These are phyloP conservation scores for Gracilaria vermiculophylla DNA, from an alignment of 23 red algal genomes.

Conservation along the genomic window DNA sequence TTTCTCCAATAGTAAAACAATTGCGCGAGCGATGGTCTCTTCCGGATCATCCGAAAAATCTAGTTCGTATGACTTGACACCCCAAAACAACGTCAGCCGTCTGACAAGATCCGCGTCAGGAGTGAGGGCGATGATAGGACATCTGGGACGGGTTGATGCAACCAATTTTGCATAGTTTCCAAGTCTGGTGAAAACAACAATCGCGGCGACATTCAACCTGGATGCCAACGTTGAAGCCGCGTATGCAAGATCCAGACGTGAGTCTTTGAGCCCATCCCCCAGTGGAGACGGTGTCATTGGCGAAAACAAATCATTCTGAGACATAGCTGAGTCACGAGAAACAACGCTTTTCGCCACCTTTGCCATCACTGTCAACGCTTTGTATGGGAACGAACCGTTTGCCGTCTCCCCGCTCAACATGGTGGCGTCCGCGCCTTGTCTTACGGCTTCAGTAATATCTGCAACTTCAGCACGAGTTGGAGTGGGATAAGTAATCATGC, in stretches of 20 bases:
- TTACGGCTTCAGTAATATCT: constrained; percentile 91
- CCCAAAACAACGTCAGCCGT: constrained; percentile 90
- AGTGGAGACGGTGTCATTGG: constrained; percentile 1
- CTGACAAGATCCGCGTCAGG: constrained; percentile 72
- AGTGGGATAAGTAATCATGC: constrained; percentile 96
- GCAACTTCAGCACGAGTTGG: constrained; percentile 97
- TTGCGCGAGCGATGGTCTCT: constrained; percentile 78
- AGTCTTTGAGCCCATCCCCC: constrained; percentile 10
- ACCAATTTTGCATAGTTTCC: constrained; percentile 84
- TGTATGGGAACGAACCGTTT: constrained; percentile 87
- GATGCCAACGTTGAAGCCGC: constrained; percentile 82
- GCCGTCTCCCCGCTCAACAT: constrained; percentile 99
- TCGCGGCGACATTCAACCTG: constrained; percentile 76
- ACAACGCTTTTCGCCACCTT: constrained; percentile 81
- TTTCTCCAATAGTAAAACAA: constrained; percentile 58
- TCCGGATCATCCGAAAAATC: constrained; percentile 89
- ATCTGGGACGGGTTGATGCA: constrained; percentile 70
- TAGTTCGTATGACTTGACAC: constrained; percentile 77
- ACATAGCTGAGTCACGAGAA: constrained; percentile 50
- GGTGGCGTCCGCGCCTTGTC: constrained; percentile 95
- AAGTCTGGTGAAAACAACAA: constrained; percentile 88
- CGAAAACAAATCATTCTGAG: constrained; percentile 58
- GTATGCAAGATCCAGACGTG: constrained; percentile 63
- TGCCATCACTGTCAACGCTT: constrained; percentile 86
- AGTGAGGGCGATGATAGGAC: constrained; percentile 88